A percentile compares a stretch with the other conserved stretches of the same genome.
Evolutionary conservation across 1,284 basidiomycete species (phyloP).

Genomic region (Marasmius oreades): DNA sequence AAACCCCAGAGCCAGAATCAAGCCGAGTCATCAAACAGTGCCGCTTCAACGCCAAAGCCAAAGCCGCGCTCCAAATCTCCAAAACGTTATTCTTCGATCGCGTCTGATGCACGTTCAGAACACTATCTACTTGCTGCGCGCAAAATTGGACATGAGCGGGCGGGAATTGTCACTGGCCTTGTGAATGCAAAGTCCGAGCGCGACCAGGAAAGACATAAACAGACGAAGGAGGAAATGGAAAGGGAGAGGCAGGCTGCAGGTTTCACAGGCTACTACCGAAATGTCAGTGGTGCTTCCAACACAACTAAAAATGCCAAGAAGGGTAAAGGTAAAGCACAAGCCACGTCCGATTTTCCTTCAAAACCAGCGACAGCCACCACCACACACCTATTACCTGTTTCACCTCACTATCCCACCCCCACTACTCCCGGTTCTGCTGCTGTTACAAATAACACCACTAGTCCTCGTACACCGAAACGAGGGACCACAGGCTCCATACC

Average conservation of each 20-base stretch:
- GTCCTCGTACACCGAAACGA: constrained; percentile 27
- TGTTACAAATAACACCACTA: neutral
- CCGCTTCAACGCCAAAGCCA: constrained; percentile 11
- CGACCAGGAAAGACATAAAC: constrained; percentile 25
- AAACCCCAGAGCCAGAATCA: neutral
- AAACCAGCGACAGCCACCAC: neutral
- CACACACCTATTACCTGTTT: neutral
- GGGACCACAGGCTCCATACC: neutral
- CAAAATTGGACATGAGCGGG: constrained; percentile 51
- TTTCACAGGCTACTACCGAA: constrained; percentile 5
- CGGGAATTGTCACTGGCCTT: constrained; percentile 41
- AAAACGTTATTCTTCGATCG: constrained; percentile 24
- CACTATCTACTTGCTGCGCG: constrained; percentile 57
- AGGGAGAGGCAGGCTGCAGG: constrained; percentile 19
- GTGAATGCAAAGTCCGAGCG: constrained; percentile 29
- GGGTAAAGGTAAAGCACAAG: neutral
- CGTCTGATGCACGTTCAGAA: constrained; percentile 57
- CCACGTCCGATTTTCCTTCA: neutral
- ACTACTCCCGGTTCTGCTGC: neutral
- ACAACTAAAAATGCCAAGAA: neutral
- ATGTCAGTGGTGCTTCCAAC: neutral
- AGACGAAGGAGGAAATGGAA: constrained; percentile 27
- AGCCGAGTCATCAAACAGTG: constrained; percentile 1
- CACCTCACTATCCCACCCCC: neutral
- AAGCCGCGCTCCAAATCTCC: constrained; percentile 9